Conservation (phyloP, 2,329 filamentous ascomycete species). For the Epichloe brachyelytri region DNA sequence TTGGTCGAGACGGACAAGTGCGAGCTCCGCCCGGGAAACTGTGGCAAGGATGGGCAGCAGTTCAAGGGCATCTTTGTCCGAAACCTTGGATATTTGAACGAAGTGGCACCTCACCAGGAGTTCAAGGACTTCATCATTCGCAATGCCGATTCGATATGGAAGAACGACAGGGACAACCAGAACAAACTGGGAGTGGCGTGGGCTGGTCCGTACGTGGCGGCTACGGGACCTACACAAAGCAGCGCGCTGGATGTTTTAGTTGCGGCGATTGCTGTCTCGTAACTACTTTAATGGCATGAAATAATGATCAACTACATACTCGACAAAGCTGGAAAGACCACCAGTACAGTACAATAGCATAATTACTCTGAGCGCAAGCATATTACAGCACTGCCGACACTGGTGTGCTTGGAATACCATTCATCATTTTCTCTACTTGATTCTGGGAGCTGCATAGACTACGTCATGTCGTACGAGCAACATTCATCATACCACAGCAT, state of each 20-base stretch:
- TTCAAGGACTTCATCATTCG: conserved; percentile 42
- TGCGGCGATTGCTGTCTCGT: conserved; percentile 36
- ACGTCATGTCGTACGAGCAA: neutral
- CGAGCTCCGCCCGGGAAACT: conserved; percentile 22
- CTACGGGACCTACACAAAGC: conserved; percentile 47
- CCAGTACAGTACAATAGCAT: neutral
- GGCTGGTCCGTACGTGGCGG: conserved; percentile 43
- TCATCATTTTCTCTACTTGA: neutral
- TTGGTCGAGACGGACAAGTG: conserved; percentile 27
- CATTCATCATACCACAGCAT: neutral
- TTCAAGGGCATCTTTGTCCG: conserved; percentile 63
- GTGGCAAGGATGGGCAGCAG: conserved; percentile 40
- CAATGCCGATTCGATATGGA: conserved; percentile 57
- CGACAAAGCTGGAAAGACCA: no score
- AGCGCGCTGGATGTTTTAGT: conserved; percentile 55
- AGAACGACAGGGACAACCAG: conserved; percentile 35
- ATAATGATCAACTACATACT: neutral
- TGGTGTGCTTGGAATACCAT: neutral
- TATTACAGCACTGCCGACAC: neutral
- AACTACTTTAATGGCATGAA: conserved; percentile 6
- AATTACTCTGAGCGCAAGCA: neutral
- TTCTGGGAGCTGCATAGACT: neutral
- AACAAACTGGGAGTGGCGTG: conserved; percentile 50
- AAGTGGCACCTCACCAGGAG: conserved; percentile 31
- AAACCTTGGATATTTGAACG: conserved; percentile 47